Percentiles rank a stretch among this genome's conserved stretches.
phyloP scores from a whole-genome alignment of 768 basidiomycete genomes.

The Boletus bicolor region DNA sequence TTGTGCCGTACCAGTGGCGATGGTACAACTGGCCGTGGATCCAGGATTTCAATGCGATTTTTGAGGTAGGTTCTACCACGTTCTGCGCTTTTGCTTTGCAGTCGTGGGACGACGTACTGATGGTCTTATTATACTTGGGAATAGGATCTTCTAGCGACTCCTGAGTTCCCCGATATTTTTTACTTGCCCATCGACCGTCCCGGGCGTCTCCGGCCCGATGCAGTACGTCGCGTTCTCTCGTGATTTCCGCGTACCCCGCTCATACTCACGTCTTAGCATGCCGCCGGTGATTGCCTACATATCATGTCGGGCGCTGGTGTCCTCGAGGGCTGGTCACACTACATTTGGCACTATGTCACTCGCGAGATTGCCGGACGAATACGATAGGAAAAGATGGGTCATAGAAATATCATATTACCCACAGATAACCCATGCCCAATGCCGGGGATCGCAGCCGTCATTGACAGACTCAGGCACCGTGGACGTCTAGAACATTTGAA shows the following conservation, averaged over 20 bases:
- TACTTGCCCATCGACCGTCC: slow-evolving; percentile 62
- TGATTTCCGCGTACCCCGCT: background rate
- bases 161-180: slow-evolving; percentile 51
- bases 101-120: background rate
- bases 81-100: background rate
- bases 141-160: slow-evolving; percentile 42
- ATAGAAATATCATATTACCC: background rate
- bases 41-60: slow-evolving; percentile 51
- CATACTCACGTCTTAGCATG: slow-evolving; percentile 32
- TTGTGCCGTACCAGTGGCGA: slow-evolving; percentile 42
- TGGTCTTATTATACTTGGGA: background rate
- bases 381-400: slow-evolving; percentile 9
- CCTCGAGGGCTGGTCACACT: slow-evolving; percentile 50
- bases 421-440: background rate
- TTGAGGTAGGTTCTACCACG: slow-evolving; percentile 44
- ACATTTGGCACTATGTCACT: slow-evolving; percentile 48
- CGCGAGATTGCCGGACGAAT: slow-evolving; percentile 32
- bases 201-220: slow-evolving; percentile 59
- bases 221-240: slow-evolving; percentile 39
- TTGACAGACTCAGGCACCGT: background rate
- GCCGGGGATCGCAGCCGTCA: background rate
- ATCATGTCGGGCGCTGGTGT: slow-evolving; percentile 46
- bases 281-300: slow-evolving; percentile 45
- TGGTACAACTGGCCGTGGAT: slow-evolving; percentile 71
- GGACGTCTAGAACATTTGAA: background rate